These are phyloP conservation scores for Fomitopsis pinicola DNA, from an alignment of 1,284 basidiomycete species.

Conservation along the genomic window DNA sequence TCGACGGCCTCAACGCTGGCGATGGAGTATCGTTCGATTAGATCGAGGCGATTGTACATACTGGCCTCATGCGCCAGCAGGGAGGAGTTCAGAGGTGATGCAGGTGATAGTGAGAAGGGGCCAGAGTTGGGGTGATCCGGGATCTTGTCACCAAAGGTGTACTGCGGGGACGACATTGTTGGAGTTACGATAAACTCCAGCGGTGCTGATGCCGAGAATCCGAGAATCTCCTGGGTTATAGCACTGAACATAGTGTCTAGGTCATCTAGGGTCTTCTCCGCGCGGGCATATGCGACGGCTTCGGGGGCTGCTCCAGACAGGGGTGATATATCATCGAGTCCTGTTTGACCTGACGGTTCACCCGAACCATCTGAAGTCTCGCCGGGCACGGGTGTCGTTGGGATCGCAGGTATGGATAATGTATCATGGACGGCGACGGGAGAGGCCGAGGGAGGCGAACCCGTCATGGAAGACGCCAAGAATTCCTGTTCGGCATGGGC, in stretches of 20 bases:
- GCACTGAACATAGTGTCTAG: neutral
- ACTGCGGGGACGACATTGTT: neutral
- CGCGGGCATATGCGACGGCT: no score
- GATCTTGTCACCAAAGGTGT: neutral
- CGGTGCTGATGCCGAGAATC: neutral
- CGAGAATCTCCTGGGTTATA: neutral
- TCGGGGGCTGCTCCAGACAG: no score
- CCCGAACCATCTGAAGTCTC: no score
- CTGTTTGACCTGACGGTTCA: no score
- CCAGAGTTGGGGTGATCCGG: neutral
- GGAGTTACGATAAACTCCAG: neutral
- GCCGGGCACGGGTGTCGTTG: no score
- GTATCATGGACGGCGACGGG: no score
- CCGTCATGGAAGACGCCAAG: no score
- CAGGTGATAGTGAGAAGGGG: neutral
- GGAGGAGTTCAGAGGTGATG: neutral
- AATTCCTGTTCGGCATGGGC: no score
- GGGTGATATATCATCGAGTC: no score
- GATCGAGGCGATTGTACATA: neutral
- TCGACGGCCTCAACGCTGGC: neutral
- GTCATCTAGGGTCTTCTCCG: neutral
- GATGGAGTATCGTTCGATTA: neutral
- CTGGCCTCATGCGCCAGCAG: neutral
- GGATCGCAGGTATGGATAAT: no score
- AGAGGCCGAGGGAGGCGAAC: no score